Base-by-base conservation (phyloP, 1,284 basidiomycete species). In the Boletus semigastroideus region DNA sequence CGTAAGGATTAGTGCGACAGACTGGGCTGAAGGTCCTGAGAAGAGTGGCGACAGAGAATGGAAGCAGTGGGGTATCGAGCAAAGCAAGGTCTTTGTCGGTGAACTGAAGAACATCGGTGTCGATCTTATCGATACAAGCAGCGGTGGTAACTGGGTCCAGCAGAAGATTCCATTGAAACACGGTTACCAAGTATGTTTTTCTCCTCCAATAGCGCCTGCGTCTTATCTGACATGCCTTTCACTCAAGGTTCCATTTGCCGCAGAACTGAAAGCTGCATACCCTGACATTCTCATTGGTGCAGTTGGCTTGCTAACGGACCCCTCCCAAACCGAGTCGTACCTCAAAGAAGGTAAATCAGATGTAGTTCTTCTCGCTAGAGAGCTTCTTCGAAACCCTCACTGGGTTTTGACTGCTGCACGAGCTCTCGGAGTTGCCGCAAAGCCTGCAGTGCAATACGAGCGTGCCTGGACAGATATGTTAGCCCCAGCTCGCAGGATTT, bases 11-110 rank as follows among this genome's bases (percentile, higher is more conserved):
- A 86, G 83, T 57, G 90, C 86, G 10, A 79, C 78, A 4, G 90
- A 94, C 59, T 92, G 87, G 87, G 82, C 83, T n/a, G 83, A 86
- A 52, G 80, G 82, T 0, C 80, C 83, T 2, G 87, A 89, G 63
- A 75, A 78, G 59, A 75, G 74, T 49, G 73, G 74, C 22, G 70
- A 80, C 22, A 84, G 80, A 17, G 68, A 72, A 48, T 89, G 82
- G 80, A 77, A 73, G 51, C 76, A 80, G 48, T 92, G 89, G 87
- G 90, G 89, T 13, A 75, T 90, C 46, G 85, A 91, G 67, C 90
- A 93, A 69, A 87, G 79, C 61, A 85, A 76, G 34, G 60, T 83
- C 40, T 74, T 84, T 41, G 76, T 78, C 3, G 76, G 75, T 22
- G 77, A 83, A 66, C 66, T 92, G 55, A 65, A 78, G 57, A 78